Evolutionary conservation across 805 yeast species (phyloP), one percentile per base, ranked within the genome.

Genomic region (Yarrowia porcina): DNA sequence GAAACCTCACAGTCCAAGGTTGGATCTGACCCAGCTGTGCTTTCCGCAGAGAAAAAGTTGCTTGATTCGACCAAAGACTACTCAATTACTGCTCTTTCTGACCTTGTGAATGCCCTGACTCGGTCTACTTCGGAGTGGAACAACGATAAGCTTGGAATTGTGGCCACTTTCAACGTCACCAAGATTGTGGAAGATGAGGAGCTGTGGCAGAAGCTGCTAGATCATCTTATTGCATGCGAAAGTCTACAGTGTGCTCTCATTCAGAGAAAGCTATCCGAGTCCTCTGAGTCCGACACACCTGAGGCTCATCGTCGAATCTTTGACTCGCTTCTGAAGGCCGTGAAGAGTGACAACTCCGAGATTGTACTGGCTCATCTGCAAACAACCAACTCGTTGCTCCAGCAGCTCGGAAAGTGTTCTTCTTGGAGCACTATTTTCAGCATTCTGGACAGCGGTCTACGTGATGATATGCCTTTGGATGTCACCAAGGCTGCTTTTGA

Each of bases 401-500:
- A 56, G 39, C 47, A 56, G 17, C 0, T 93, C 98, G 98, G 81
- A 82, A 39, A 73, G 78, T 5, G 88, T 90, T 1, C 84, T 92
- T 66, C 75, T 0, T 93, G 98, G 98, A 81, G 82, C 36, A 73
- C 79, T 2, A 87, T 91, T 1, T 84, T 93, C 66, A 75, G 79
- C 20, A 86, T 90, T 62, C 69, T 76, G 18, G 71, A 74, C 27
- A 65, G 71, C 20, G 61, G 61, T 8, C 28, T 56, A 12, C 36
- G 49, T 10, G 39, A 27, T 8, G 49, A 39, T 13, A 41, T 56
- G 61, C 27, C 82, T 25, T 74, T 75, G 21, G 79, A 79, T 4
- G 78, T 90, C 38, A 77, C 83, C 65, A 84, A 83, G 66, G 82
- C 87, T 0, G 84, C 96, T 0, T 94, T 90, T 75, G 92, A 86